Conservation (phyloP, 306 rosid species). For the Sechiopsis laciniata region DNA sequence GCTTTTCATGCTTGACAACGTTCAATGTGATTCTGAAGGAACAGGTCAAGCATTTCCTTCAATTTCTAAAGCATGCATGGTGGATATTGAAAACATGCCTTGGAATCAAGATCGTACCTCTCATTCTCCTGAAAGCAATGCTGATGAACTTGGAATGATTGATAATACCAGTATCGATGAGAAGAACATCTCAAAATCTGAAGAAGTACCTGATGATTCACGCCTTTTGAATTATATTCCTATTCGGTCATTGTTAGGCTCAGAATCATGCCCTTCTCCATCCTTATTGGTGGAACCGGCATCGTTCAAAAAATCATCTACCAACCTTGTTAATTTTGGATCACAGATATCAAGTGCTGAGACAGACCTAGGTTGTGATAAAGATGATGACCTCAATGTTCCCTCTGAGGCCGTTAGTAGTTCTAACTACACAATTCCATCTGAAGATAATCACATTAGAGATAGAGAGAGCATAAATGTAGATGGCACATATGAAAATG, state of each 20-base stretch:
- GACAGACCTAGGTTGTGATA: constrained; percentile 33
- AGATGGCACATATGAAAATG: constrained; percentile 32
- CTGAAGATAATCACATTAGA: constrained; percentile 32
- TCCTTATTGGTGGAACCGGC: constrained; percentile 27
- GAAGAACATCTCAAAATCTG: constrained; percentile 32
- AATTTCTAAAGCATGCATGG: constrained; percentile 27
- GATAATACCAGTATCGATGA: constrained; percentile 30
- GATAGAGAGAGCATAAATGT: constrained; percentile 33
- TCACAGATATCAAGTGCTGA: constrained; percentile 32
- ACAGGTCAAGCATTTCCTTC: constrained; percentile 33
- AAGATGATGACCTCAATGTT: constrained; percentile 26
- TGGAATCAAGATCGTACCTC: constrained; percentile 30
- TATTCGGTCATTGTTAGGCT: constrained; percentile 29
- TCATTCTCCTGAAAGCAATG: constrained; percentile 30
- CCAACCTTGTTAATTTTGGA: constrained; percentile 23
- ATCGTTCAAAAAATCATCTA: constrained; percentile 31
- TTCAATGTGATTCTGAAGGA: constrained; percentile 35
- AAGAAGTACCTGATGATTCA: constrained; percentile 35
- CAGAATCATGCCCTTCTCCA: constrained; percentile 27
- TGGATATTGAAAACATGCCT: constrained; percentile 36
- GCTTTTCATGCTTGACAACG: constrained; percentile 43
- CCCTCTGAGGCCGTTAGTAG: constrained; percentile 31
- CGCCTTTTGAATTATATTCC: constrained; percentile 33
- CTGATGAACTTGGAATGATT: constrained; percentile 26
- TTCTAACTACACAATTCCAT: constrained; percentile 24